These are phyloP conservation scores for Aspergillus eucalypticola DNA, from an alignment of 2,329 filamentous ascomycete species.

Conservation along the genomic window DNA sequence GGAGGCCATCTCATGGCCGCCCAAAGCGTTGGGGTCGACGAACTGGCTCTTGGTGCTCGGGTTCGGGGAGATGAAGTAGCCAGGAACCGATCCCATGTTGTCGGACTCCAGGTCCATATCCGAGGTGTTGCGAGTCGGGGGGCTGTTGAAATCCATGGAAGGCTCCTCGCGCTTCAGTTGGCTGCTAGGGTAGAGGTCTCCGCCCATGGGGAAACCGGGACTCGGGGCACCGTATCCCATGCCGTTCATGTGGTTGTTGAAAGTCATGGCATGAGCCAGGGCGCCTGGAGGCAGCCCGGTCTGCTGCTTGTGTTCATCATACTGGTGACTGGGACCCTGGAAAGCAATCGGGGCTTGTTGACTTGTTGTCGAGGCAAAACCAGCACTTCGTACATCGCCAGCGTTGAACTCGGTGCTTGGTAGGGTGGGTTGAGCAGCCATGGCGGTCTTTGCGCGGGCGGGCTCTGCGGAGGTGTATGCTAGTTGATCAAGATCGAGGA, in stretches of 20 bases:
- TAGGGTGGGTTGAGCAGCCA: conserved; percentile 40
- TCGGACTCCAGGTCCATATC: conserved; percentile 70
- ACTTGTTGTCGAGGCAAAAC: conserved; percentile 34
- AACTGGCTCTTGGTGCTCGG: conserved; percentile 52
- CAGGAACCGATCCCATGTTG: conserved; percentile 58
- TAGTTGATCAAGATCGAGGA: conserved; percentile 49
- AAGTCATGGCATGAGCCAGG: conserved; percentile 73
- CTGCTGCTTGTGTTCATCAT: conserved; percentile 93
- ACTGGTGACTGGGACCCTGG: conserved; percentile 86
- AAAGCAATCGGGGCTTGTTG: conserved; percentile 58
- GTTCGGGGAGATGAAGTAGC: conserved; percentile 64
- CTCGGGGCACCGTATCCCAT: conserved; percentile 40
- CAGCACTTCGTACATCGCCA: conserved; percentile 34
- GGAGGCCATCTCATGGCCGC: conserved; percentile 60
- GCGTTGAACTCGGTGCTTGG: conserved; percentile 37
- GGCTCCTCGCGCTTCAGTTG: conserved; percentile 39
- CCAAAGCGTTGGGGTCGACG: conserved; percentile 73
- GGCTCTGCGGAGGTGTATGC: conserved; percentile 41
- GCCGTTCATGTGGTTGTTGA: conserved; percentile 66
- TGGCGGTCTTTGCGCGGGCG: conserved; percentile 38
- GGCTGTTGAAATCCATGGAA: conserved; percentile 69
- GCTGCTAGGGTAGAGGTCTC: conserved; percentile 60
- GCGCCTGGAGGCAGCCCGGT: conserved; percentile 88
- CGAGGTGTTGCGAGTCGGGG: conserved; percentile 57
- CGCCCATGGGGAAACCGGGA: conserved; percentile 53